These are phyloP conservation scores for Penicillium cataractarum DNA, from an alignment of 495 filamentous ascomycete species.

Conservation along the genomic window DNA sequence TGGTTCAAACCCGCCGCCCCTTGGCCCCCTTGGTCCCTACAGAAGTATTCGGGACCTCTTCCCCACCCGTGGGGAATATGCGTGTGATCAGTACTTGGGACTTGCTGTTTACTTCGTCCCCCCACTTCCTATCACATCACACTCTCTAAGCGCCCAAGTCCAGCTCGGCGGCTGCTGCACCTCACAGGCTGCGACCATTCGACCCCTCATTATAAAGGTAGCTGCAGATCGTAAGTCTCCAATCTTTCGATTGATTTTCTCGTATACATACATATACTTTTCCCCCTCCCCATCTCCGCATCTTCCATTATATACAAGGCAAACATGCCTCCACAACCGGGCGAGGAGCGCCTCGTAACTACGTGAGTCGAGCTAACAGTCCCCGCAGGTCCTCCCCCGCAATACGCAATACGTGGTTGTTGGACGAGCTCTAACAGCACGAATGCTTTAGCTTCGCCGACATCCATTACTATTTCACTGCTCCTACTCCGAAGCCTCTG, in stretches of 20 bases:
- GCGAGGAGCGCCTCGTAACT: constrained; percentile 78
- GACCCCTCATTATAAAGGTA: constrained; percentile 29
- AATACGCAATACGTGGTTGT: background rate
- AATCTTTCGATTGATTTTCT: constrained; percentile 4
- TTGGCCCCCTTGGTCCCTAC: no score
- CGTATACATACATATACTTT: background rate
- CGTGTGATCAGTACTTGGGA: constrained; percentile 21
- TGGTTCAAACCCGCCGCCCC: background rate
- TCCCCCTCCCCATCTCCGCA: background rate
- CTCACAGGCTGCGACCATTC: constrained; percentile 18
- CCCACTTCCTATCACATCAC: constrained; percentile 26
- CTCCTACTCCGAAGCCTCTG: constrained; percentile 67
- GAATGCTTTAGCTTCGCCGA: constrained; percentile 71
- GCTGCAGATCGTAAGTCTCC: constrained; percentile 20
- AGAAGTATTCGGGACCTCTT: constrained; percentile 10
- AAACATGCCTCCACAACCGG: constrained; percentile 74
- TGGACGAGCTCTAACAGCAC: constrained; percentile 8
- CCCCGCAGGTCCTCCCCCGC: constrained; percentile 22
- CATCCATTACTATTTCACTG: constrained; percentile 84
- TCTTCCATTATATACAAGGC: constrained; percentile 5
- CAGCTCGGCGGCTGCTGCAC: constrained; percentile 25
- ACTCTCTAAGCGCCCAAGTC: constrained; percentile 30
- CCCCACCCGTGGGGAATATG: background rate
- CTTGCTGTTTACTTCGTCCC: background rate
- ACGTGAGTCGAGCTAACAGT: constrained; percentile 60